Percentiles rank a stretch among this genome's conserved stretches.
Evolutionary conservation across 371 early-diverging fungal genomes (phyloP).

Genomic region (Paraphysoderma sedebokerense): DNA sequence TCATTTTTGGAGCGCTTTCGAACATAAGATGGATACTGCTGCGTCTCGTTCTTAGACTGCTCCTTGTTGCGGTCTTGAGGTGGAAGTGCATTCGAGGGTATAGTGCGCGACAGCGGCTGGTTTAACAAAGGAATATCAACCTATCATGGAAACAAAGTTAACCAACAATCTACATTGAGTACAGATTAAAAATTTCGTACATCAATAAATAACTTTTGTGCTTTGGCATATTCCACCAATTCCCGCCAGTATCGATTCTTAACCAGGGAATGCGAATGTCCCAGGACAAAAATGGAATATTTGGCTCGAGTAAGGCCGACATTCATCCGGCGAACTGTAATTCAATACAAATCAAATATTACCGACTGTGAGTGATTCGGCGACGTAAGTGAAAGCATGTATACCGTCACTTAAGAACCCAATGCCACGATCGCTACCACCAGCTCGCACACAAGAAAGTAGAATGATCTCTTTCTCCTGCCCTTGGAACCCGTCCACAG

Average conservation of each 20-base stretch:
- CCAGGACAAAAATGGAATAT: constrained; percentile 74
- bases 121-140: too few relatives aligned
- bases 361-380: not conserved
- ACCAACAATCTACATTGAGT: too few relatives aligned
- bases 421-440: constrained; percentile 31
- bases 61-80: too few relatives aligned
- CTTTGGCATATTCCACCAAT: constrained; percentile 16
- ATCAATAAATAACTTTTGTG: too few relatives aligned
- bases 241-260: constrained; percentile 47
- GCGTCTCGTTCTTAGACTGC: too few relatives aligned
- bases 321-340: constrained; percentile 75
- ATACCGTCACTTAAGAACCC: constrained; percentile 80
- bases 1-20: too few relatives aligned
- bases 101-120: too few relatives aligned
- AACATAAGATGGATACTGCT: too few relatives aligned
- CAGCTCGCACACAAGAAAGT: constrained; percentile 83
- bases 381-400: not conserved
- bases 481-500: constrained; percentile 98
- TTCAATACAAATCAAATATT: not conserved
- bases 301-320: constrained; percentile 90
- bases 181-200: too few relatives aligned
- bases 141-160: too few relatives aligned
- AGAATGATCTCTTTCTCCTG: constrained; percentile 95
- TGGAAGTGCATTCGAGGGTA: too few relatives aligned
- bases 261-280: constrained; percentile 42